Evolutionary conservation across 768 basidiomycete species (phyloP), one percentile per base, ranked within the genome.

Genomic region (Tulasnella sp.): DNA sequence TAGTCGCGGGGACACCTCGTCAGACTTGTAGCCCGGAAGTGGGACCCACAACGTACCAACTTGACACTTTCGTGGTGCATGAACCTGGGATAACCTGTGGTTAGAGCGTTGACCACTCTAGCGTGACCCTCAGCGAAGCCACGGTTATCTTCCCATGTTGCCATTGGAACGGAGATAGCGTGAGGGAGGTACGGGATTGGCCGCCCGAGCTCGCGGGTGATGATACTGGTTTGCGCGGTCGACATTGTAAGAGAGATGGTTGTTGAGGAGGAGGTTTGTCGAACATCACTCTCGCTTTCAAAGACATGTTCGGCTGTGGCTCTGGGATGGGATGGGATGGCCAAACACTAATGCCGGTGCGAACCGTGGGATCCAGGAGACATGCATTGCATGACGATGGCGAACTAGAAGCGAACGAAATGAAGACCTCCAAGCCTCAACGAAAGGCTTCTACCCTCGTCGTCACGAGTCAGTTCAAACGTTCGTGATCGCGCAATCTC

Each of bases 1-100:
- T 3, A 7, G 31, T 85, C 16, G 5, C 12, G 5, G 1, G n/a
- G 24, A 0, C 73, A 6, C 37, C 77, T 16, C 22, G n/a, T 80
- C 60, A 64, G 72, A 14, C 41, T 77, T 81, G 48, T 16, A 79
- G 16, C n/a, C 11, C 42, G 18, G 46, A 46, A 20, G 18, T 20
- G 75, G 24, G 11, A 11, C 20, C 31, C 37, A 6, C 6, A 37
- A 37, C 37, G 86, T 20, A 50, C 97, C 89, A 95, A 94, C 83
- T 90, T 90, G 58, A 98, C 95, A 81, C 89, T 93, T 42, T 91
- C 86, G 85, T 98, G 94, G 78, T 98, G 93, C 86, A 97, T 97
- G 86, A 99, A 99, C 77, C 97, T 88, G 0, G 97, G 97, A 84
- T 98, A 99, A 8, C 97, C 97, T 3, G 92, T 90, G 58, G 93